A percentile compares a stretch with the other conserved stretches of the same genome.
Conservation (phyloP, 805 yeast genomes). For the Candida pseudoglaebosa region DNA sequence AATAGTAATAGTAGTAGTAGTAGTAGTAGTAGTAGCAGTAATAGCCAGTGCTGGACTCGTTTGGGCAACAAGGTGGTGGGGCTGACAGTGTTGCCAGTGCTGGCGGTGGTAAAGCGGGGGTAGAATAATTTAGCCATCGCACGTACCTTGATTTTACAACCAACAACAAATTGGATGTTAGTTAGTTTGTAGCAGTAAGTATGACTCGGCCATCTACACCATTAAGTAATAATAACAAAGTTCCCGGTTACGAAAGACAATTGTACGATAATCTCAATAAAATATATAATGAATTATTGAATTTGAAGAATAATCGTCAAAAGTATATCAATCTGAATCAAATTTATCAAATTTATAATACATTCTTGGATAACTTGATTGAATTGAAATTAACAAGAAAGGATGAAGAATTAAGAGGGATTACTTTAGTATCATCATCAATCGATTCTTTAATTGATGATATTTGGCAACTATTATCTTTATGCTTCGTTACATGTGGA, state of each 20-base stretch:
- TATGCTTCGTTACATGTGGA: conserved; percentile 91
- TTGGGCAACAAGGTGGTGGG: too few species aligned
- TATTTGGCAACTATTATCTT: conserved; percentile 79
- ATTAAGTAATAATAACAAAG: conserved; percentile 6
- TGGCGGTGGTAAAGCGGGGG: too few species aligned
- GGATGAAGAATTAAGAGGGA: conserved; percentile 39
- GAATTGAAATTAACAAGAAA: conserved; percentile 52
- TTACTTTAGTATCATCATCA: conserved; percentile 38
- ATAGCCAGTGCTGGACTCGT: too few species aligned
- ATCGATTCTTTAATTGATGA: conserved; percentile 82
- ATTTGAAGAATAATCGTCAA: conserved; percentile 57
- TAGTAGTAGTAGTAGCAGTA: too few species aligned
- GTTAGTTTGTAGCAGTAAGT: too few species aligned
- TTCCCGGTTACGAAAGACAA: conserved; percentile 37
- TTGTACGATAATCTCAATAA: conserved; percentile 24
- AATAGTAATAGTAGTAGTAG: too few species aligned
- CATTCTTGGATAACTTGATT: conserved; percentile 52
- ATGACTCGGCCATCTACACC: conserved; percentile 8
- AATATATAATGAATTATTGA: conserved; percentile 25
- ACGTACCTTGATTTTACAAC: too few species aligned
- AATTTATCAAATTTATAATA: conserved; percentile 55
- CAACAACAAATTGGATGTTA: too few species aligned
- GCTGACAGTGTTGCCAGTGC: too few species aligned
- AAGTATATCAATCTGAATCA: conserved; percentile 66
- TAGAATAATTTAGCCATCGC: too few species aligned